Conservation (phyloP, 2,329 filamentous ascomycete species). For the Metarhizium rileyi region DNA sequence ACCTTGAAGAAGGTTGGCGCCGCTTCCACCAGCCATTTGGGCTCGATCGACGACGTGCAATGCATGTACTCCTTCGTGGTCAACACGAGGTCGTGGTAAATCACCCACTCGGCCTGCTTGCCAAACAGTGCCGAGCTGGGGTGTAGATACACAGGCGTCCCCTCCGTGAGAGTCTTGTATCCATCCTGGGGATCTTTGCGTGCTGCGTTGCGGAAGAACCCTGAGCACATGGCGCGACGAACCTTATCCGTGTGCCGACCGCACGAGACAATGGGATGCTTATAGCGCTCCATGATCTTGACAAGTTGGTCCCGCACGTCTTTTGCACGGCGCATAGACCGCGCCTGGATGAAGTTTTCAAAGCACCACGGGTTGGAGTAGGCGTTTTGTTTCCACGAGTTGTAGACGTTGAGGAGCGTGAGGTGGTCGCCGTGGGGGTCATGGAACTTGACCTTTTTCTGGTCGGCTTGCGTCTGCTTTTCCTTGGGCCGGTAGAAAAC, state of each 20-base stretch:
- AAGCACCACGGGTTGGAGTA: constrained; percentile 88
- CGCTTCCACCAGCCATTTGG: constrained; percentile 87
- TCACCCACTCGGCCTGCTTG: constrained; percentile 92
- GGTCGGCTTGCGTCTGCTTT: constrained; percentile 90
- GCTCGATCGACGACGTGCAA: constrained; percentile 83
- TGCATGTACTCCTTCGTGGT: constrained; percentile 99
- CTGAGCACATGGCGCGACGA: constrained; percentile 77
- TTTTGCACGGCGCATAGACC: constrained; percentile 78
- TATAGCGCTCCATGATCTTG: constrained; percentile 89
- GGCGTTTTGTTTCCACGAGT: constrained; percentile 82
- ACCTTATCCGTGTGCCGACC: constrained; percentile 81
- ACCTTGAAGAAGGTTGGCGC: constrained; percentile 99
- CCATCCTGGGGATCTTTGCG: constrained; percentile 94
- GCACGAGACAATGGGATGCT: constrained; percentile 72
- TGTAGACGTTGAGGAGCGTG: constrained; percentile 92
- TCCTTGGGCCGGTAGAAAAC: constrained; percentile 96
- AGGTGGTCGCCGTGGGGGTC: constrained; percentile 91
- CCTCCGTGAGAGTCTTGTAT: constrained; percentile 94
- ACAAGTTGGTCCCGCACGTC: constrained; percentile 89
- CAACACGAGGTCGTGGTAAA: constrained; percentile 83
- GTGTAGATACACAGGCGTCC: constrained; percentile 90
- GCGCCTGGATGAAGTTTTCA: constrained; percentile 94
- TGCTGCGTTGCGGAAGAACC: constrained; percentile 92
- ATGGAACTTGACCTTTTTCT: constrained; percentile 97
- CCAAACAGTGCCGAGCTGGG: constrained; percentile 87